These are phyloP conservation scores for Pseudisothecium myosuroides DNA, from an alignment of 225 moss, liverwort and hornwort species.

Conservation along the genomic window DNA sequence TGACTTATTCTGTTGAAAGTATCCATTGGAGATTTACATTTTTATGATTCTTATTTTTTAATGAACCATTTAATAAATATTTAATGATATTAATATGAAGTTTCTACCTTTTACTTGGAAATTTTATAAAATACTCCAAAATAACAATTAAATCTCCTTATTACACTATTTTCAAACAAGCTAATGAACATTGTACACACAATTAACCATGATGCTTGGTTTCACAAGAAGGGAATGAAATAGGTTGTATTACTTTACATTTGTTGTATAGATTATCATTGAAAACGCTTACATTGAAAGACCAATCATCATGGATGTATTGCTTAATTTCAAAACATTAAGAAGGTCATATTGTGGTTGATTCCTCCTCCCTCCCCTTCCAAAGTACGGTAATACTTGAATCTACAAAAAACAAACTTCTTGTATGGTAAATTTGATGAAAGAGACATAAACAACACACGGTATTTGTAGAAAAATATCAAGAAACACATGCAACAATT, in stretches of 20 bases:
- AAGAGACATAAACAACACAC: neutral
- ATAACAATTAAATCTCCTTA: rapidly evolving
- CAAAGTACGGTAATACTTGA: neutral
- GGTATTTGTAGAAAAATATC: neutral
- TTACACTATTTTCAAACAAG: neutral
- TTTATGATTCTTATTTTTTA: neutral
- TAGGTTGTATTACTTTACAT: neutral
- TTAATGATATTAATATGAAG: neutral
- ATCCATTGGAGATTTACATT: neutral
- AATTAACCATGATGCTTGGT: neutral
- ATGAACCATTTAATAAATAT: neutral
- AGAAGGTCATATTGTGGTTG: neutral
- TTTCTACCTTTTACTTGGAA: neutral
- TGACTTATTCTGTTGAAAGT: neutral
- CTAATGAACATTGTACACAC: neutral
- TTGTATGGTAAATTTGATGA: neutral
- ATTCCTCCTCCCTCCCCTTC: rapidly evolving
- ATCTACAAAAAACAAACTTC: neutral
- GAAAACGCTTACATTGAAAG: neutral
- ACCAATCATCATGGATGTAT: neutral
- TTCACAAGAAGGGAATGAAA: neutral
- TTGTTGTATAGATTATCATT: neutral
- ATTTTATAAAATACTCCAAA: neutral
- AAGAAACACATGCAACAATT: neutral
- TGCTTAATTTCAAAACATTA: neutral